phyloP scores from a whole-genome alignment of 495 filamentous ascomycete species.

The Pyrenopolyporus hunteri region DNA sequence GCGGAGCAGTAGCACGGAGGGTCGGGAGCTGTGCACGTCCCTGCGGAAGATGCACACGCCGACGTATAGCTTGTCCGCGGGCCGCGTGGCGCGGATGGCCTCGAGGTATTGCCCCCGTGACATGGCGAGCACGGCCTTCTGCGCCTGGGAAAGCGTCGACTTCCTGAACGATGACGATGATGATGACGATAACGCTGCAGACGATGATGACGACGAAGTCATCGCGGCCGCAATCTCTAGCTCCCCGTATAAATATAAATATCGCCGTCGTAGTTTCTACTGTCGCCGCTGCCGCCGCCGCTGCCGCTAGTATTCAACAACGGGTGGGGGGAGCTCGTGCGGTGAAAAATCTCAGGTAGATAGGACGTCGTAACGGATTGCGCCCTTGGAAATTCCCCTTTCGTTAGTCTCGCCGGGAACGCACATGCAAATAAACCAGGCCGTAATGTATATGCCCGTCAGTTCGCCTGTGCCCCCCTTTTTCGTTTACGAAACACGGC shows the following conservation, averaged over 20 bases:
- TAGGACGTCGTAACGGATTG: neutral
- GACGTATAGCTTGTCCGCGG: conserved; percentile 33
- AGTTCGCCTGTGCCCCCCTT: neutral
- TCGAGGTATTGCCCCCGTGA: conserved; percentile 37
- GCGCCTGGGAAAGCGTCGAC: conserved; percentile 34
- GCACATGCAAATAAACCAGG: conserved; percentile 19
- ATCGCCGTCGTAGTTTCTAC: too few species aligned
- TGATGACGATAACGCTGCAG: neutral
- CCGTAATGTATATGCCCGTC: conserved; percentile 13
- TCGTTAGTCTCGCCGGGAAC: conserved; percentile 15
- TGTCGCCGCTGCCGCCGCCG: too few species aligned
- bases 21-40: conserved; percentile 27
- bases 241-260: neutral
- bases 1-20: conserved; percentile 33
- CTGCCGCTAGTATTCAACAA: too few species aligned
- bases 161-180: conserved; percentile 18
- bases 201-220: neutral
- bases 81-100: conserved; percentile 17
- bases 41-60: conserved; percentile 41
- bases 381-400: neutral
- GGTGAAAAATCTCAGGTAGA: neutral
- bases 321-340: neutral
- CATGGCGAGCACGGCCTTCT: conserved; percentile 40
- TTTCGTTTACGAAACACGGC: neutral
- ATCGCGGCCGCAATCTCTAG: conserved; percentile 10